These are phyloP conservation scores for Candida hungchunana DNA, from an alignment of 805 yeast genomes.

Conservation along the genomic window DNA sequence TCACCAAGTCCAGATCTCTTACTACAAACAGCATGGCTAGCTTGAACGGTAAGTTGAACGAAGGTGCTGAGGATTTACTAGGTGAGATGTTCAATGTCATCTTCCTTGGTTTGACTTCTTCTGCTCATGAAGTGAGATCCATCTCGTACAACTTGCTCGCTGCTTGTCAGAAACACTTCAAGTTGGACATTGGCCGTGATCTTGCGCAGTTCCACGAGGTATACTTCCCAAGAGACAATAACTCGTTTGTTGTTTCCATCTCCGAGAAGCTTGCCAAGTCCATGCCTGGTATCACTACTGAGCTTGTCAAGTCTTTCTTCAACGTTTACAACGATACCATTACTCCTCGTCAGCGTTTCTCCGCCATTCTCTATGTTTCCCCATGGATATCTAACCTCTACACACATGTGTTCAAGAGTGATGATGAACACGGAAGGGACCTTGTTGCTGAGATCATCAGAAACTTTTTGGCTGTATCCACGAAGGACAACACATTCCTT, in stretches of 20 bases:
- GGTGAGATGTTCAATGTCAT: slow-evolving; percentile 62
- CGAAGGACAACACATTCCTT: slow-evolving; percentile 42
- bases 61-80: slow-evolving; percentile 38
- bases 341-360: slow-evolving; percentile 25
- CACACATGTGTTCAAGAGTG: slow-evolving; percentile 48
- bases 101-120: slow-evolving; percentile 63
- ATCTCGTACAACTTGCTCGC: slow-evolving; percentile 62
- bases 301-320: slow-evolving; percentile 48
- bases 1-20: slow-evolving; percentile 53
- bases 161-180: slow-evolving; percentile 55
- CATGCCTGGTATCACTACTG: slow-evolving; percentile 57
- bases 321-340: slow-evolving; percentile 44
- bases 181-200: slow-evolving; percentile 54
- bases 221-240: slow-evolving; percentile 64
- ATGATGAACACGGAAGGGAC: slow-evolving; percentile 56
- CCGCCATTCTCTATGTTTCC: slow-evolving; percentile 42
- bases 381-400: slow-evolving; percentile 77
- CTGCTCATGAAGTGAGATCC: slow-evolving; percentile 52
- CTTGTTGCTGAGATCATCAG: slow-evolving; percentile 58
- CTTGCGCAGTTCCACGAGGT: slow-evolving; percentile 53
- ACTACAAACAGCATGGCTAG: slow-evolving; percentile 23
- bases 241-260: slow-evolving; percentile 53
- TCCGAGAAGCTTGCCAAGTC: slow-evolving; percentile 52
- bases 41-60: slow-evolving; percentile 16
- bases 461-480: slow-evolving; percentile 55